Percentiles rank a stretch among this genome's conserved stretches.
These are phyloP conservation scores for Fusarium armeniacum DNA, from an alignment of 2,329 filamentous ascomycete species.

Conservation along the genomic window DNA sequence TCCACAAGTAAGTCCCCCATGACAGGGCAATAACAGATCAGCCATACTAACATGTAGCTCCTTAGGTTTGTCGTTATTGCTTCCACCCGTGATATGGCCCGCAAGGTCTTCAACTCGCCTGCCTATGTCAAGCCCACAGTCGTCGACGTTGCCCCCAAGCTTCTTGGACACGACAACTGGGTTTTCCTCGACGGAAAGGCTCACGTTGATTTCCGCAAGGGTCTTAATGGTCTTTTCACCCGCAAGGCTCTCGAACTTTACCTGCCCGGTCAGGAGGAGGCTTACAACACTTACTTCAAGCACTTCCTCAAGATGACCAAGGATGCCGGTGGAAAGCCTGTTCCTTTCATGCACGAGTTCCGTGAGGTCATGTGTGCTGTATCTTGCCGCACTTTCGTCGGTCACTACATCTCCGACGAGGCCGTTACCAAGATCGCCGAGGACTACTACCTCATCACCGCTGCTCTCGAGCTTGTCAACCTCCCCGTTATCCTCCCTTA, in stretches of 20 bases:
- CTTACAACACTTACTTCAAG: slow-evolving; percentile 89
- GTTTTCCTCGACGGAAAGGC: slow-evolving; percentile 96
- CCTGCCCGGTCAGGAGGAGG: slow-evolving; percentile 91
- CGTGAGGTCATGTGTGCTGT: slow-evolving; percentile 95
- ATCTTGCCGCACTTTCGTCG: slow-evolving; percentile 96
- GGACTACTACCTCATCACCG: slow-evolving; percentile 97
- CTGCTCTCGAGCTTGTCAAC: slow-evolving; percentile 95
- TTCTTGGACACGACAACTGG: slow-evolving; percentile 93
- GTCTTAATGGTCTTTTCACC: slow-evolving; percentile 94
- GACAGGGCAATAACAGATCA: too few relatives aligned
- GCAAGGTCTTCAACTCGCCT: slow-evolving; percentile 97
- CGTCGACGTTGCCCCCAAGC: slow-evolving; percentile 93
- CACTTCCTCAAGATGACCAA: slow-evolving; percentile 82
- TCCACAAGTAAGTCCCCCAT: slow-evolving; percentile 84
- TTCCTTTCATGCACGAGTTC: slow-evolving; percentile 92
- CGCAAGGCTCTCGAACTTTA: slow-evolving; percentile 89
- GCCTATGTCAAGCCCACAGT: slow-evolving; percentile 94
- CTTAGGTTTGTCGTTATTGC: slow-evolving; percentile 95
- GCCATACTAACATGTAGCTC: slow-evolving; percentile 23
- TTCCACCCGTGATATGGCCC: slow-evolving; percentile 92
- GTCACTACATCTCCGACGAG: slow-evolving; percentile 92
- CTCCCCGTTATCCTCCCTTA: slow-evolving; percentile 96
- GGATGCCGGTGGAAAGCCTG: slow-evolving; percentile 77
- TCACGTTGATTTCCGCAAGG: slow-evolving; percentile 97
- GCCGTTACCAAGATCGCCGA: slow-evolving; percentile 94